Evolutionary conservation across 2,329 filamentous ascomycete species (phyloP).

Genomic region (Acrocalymma vagum): DNA sequence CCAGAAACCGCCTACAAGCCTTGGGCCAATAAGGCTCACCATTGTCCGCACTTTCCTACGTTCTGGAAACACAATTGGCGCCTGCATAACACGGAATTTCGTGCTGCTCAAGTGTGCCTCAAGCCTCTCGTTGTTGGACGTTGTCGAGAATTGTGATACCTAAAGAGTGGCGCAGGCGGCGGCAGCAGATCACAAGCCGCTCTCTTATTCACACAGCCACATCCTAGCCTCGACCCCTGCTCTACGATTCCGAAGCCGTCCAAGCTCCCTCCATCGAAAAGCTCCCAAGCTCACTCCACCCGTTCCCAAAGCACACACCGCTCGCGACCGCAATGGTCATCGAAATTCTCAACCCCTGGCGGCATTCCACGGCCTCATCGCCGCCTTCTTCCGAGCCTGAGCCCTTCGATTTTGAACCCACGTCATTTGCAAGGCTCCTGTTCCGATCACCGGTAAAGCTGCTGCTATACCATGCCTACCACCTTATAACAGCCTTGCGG

Average conservation of each 20-base stretch:
- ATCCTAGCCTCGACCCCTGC: too few relatives aligned
- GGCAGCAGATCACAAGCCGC: too few relatives aligned
- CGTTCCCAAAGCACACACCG: too few relatives aligned
- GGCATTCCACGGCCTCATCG: constrained; percentile 22
- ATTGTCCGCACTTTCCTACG: too few relatives aligned
- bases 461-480: constrained; percentile 69
- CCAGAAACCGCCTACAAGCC: constrained; percentile 25
- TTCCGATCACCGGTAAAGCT: constrained; percentile 73
- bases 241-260: background rate
- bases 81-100: too few relatives aligned
- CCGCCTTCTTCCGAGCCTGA: constrained; percentile 9
- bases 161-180: too few relatives aligned
- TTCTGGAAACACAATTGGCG: background rate
- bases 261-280: constrained; percentile 4
- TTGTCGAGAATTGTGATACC: too few relatives aligned
- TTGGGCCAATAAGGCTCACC: constrained; percentile 21
- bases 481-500: constrained; percentile 71
- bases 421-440: constrained; percentile 67
- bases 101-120: too few relatives aligned
- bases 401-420: constrained; percentile 58
- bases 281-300: too few relatives aligned
- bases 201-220: too few relatives aligned
- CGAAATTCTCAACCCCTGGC: constrained; percentile 35
- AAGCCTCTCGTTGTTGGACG: too few relatives aligned
- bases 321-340: constrained; percentile 34